Evolutionary conservation across 768 basidiomycete species (phyloP).

Genomic region (Agaricus blazei): DNA sequence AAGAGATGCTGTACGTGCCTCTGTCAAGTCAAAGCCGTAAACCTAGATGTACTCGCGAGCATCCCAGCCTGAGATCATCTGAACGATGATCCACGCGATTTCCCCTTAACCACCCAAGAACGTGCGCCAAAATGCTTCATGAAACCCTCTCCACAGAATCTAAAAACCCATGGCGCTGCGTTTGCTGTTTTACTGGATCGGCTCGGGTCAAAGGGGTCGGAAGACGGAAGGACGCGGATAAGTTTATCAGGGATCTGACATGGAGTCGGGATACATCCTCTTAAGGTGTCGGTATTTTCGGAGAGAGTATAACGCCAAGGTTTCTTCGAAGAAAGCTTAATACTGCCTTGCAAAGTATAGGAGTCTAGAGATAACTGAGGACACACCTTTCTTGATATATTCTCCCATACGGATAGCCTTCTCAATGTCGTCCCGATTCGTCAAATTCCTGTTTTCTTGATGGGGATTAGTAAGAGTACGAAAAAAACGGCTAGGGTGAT

Average conservation of each 20-base stretch:
- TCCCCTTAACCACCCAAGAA: no score
- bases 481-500: neutral
- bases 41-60: no score
- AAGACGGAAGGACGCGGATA: neutral
- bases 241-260: constrained; percentile 19
- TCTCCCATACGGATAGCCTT: constrained; percentile 70
- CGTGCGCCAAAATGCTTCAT: no score
- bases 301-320: constrained; percentile 74
- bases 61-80: no score
- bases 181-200: neutral
- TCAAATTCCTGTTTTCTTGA: constrained; percentile 63
- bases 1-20: no score
- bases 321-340: constrained; percentile 42
- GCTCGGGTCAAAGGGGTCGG: neutral
- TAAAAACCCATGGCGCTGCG: neutral
- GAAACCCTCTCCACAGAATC: no score
- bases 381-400: constrained; percentile 80
- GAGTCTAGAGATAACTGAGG: neutral
- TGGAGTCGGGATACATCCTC: constrained; percentile 53
- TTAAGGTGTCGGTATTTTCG: constrained; percentile 80
- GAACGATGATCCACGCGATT: no score
- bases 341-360: neutral
- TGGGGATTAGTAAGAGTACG: neutral
- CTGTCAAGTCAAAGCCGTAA: no score
- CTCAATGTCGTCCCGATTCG: constrained; percentile 68